These are phyloP conservation scores for Madurella fahalii DNA, from an alignment of 2,329 filamentous ascomycete species.

Conservation along the genomic window DNA sequence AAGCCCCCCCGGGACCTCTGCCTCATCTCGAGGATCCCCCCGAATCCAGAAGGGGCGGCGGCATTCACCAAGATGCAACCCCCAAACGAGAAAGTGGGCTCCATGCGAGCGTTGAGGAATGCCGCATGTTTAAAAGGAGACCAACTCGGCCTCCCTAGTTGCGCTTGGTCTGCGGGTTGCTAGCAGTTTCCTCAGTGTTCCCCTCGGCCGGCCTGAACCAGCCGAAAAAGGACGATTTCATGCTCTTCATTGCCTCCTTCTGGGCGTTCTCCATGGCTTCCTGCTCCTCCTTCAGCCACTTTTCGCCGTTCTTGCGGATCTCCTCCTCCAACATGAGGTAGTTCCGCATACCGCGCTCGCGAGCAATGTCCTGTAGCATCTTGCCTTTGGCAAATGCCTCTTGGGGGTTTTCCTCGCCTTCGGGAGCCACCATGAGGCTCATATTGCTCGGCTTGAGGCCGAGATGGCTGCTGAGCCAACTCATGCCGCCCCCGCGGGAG, in stretches of 20 bases:
- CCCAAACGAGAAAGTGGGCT: conserved; percentile 7
- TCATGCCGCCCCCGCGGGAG: conserved; percentile 57
- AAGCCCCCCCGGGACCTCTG: not conserved
- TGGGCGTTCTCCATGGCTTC: conserved; percentile 82
- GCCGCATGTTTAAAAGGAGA: not conserved
- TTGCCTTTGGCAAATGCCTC: conserved; percentile 88
- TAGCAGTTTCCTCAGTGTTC: conserved; percentile 11
- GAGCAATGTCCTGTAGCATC: conserved; percentile 92
- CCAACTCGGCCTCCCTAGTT: not conserved
- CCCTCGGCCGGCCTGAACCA: conserved; percentile 40
- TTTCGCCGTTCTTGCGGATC: conserved; percentile 88
- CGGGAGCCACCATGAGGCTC: conserved; percentile 55
- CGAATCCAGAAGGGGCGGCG: not conserved
- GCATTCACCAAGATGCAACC: not conserved
- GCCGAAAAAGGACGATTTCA: conserved; percentile 73
- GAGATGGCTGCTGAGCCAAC: conserved; percentile 65
- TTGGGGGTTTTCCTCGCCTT: conserved; percentile 65
- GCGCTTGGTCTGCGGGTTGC: conserved; percentile 10
- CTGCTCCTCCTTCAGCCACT: conserved; percentile 93
- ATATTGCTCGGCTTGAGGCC: conserved; percentile 70
- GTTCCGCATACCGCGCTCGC: conserved; percentile 84
- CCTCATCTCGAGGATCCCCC: not conserved
- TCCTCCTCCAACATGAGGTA: conserved; percentile 87
- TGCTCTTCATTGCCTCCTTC: conserved; percentile 86
- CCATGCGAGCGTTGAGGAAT: conserved; percentile 3